Evolutionary conservation across 352 stramenopile species (phyloP), one percentile per base, ranked within the genome.

Genomic region (Achlya hypogyna): DNA sequence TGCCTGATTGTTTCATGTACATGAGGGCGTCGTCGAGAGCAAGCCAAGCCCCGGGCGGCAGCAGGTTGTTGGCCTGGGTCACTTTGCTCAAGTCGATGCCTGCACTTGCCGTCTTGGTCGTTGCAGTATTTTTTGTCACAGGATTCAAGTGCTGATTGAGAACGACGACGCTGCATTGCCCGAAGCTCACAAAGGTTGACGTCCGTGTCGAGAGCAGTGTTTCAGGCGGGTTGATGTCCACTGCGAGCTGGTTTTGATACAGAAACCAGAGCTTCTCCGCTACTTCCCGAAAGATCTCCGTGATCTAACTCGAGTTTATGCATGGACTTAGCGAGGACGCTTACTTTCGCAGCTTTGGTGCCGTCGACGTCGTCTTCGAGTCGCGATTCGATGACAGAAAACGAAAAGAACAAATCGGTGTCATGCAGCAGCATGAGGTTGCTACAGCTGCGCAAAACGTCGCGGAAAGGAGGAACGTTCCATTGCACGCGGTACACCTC

Each of bases 181-280:
- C 60, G 22, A 28, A 67, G n/a, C 25, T 49, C 16, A 58, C 60
- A 67, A 67, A 67, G 4, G 5, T 51, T 20, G 60, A 29, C 4
- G 60, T 67, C 10, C 47, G 60, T 14, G 60, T 59, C 14, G 60
- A 12, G 5, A 58, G 4, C 16, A 58, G n/a, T 5, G 51, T 25
- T 18, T 67, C 60, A 12, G 10, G 42, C 47, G 87, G 78, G 40
- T 75, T 75, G n/a, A 89, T 53, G 35, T 93, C 84, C 1, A 75
- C 63, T 66, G 76, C 84, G 0, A 93, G 73, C 69, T 91, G 84
- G 51, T 93, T 91, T 64, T 91, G 82, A 31, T 93, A 93, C 9
- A 84, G 53, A 23, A 91, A 74, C 84, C 84, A 93, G 1, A 88
- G 51, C 53, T 89, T 80, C 42, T 87, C 87, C 25, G 82, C 73